phyloP scores from a whole-genome alignment of 768 basidiomycete genomes.

The Lactarius hatsudake region DNA sequence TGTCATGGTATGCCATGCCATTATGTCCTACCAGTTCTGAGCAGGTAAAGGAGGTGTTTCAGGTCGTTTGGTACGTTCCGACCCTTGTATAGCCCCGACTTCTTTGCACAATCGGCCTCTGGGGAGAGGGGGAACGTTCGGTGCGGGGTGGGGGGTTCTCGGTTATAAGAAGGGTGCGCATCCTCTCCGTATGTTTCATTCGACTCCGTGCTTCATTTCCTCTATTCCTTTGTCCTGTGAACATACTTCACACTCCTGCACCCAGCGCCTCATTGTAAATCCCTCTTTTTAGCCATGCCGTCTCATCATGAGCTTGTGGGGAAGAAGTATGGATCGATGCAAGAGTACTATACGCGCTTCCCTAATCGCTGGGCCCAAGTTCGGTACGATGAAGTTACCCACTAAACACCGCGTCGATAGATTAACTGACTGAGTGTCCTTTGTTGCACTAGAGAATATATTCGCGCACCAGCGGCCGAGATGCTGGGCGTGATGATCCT shows the following conservation, averaged over 20 bases:
- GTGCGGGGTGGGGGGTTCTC: background rate
- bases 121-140: background rate
- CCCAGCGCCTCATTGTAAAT: too few species aligned
- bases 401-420: background rate
- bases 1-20: background rate
- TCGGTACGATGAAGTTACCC: background rate
- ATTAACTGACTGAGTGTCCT: background rate
- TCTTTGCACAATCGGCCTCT: background rate
- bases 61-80: background rate
- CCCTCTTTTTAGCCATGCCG: too few species aligned
- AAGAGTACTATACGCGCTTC: background rate
- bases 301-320: background rate
- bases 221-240: background rate
- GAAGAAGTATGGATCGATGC: background rate
- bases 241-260: background rate
- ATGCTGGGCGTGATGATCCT: conserved; percentile 19
- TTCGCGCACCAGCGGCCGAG: conserved; percentile 17
- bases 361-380: conserved; percentile 6
- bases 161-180: background rate
- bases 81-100: background rate
- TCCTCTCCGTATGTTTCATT: background rate
- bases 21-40: background rate
- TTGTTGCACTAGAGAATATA: background rate
- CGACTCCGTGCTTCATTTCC: background rate
- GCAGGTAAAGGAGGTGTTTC: background rate